A percentile compares a stretch with the other conserved stretches of the same genome.
Evolutionary conservation across 2,329 filamentous ascomycete species (phyloP).

Genomic region (Exophiala viscosa): DNA sequence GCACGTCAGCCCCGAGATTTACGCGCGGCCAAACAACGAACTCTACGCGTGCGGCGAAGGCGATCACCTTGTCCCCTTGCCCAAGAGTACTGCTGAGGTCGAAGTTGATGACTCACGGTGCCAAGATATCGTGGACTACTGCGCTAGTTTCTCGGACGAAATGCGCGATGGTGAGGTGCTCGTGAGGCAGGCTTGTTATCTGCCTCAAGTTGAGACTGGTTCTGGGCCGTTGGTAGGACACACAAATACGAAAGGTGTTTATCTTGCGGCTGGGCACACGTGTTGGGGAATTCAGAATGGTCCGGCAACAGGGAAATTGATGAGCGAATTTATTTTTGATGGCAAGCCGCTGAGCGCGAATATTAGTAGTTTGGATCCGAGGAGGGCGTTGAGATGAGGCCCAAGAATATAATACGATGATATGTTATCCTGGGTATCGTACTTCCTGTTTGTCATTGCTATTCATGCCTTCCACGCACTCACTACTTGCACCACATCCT

Average conservation of each 20-base stretch:
- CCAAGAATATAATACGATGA: no score
- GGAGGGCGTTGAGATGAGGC: constrained; percentile 46
- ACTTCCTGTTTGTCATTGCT: not conserved
- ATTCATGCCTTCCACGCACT: constrained; percentile 31
- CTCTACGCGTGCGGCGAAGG: constrained; percentile 94
- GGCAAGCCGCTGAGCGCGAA: constrained; percentile 65
- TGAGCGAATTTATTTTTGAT: constrained; percentile 75
- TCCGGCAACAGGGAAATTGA: constrained; percentile 76
- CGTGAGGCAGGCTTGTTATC: constrained; percentile 83
- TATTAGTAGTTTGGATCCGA: constrained; percentile 64
- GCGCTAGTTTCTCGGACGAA: constrained; percentile 53
- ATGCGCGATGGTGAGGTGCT: constrained; percentile 67
- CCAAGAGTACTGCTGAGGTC: constrained; percentile 70
- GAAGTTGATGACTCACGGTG: constrained; percentile 71
- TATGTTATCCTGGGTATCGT: not conserved
- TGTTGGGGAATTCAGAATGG: constrained; percentile 99
- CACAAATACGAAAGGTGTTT: constrained; percentile 68
- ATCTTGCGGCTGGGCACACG: constrained; percentile 84
- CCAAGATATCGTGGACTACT: constrained; percentile 79
- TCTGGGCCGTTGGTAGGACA: constrained; percentile 71
- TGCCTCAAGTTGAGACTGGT: constrained; percentile 65
- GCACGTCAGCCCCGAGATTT: constrained; percentile 83
- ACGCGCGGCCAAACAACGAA: constrained; percentile 81
- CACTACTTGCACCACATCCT: constrained; percentile 66
- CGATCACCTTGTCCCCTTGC: constrained; percentile 70